These are phyloP conservation scores for Tuber calosporum DNA, from an alignment of 495 filamentous ascomycete genomes.

Conservation along the genomic window DNA sequence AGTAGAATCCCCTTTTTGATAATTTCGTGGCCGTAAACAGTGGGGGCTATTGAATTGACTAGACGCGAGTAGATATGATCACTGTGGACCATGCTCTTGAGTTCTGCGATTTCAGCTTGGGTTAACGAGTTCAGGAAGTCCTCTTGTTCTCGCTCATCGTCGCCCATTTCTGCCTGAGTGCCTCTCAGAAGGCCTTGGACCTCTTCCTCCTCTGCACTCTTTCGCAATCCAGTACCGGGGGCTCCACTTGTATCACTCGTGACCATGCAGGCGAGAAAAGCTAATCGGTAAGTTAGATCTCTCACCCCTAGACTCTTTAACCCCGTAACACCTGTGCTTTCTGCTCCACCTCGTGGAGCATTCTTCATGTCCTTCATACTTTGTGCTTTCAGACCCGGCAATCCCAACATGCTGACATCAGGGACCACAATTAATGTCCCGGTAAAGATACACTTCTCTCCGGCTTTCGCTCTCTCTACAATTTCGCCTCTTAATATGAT, in stretches of 20 bases:
- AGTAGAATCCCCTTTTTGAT: slow-evolving; percentile 96
- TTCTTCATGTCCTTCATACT: slow-evolving; percentile 75
- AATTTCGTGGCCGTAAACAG: slow-evolving; percentile 92
- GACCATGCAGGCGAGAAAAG: slow-evolving; percentile 96
- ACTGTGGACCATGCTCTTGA: slow-evolving; percentile 86
- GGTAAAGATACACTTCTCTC: slow-evolving; percentile 96
- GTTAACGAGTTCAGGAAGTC: slow-evolving; percentile 78
- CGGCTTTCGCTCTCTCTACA: slow-evolving; percentile 92
- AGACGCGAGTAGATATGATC: slow-evolving; percentile 92
- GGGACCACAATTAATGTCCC: slow-evolving; percentile 94
- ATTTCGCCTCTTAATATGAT: slow-evolving; percentile 97
- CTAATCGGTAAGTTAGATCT: slow-evolving; percentile 93
- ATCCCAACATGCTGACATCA: slow-evolving; percentile 88
- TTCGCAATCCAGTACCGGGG: slow-evolving; percentile 51
- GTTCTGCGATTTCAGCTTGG: slow-evolving; percentile 76
- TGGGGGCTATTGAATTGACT: slow-evolving; percentile 91
- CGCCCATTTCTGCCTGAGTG: slow-evolving; percentile 35
- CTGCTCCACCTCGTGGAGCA: slow-evolving; percentile 63
- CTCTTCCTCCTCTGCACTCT: slow-evolving; percentile 40
- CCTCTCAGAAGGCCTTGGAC: slow-evolving; percentile 38
- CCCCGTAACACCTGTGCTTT: slow-evolving; percentile 64
- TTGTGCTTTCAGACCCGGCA: slow-evolving; percentile 77
- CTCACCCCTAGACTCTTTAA: slow-evolving; percentile 88
- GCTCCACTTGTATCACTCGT: slow-evolving; percentile 68
- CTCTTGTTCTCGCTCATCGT: slow-evolving; percentile 76